Evolutionary conservation across 768 basidiomycete species (phyloP).

Genomic region (Gloeostereum incarnatum): DNA sequence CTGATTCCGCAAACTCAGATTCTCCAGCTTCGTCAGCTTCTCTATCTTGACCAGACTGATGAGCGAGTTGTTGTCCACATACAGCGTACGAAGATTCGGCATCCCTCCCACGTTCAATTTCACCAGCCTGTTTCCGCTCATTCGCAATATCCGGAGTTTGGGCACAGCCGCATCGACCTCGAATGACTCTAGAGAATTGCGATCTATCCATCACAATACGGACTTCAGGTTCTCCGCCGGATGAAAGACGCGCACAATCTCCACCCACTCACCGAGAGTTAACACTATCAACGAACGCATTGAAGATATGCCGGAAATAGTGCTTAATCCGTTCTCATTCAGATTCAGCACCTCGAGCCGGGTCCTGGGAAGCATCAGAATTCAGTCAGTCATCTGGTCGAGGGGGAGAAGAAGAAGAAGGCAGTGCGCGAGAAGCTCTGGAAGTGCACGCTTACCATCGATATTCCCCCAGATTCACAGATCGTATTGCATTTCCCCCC

Average conservation of each 20-base stretch:
- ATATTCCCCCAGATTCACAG: constrained; percentile 48
- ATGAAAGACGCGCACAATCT: background rate
- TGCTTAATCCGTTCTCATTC: constrained; percentile 61
- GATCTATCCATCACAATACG: constrained; percentile 37
- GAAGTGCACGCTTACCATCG: constrained; percentile 49
- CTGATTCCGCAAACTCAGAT: constrained; percentile 88
- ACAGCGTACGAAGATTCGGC: constrained; percentile 77
- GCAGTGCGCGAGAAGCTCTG: constrained; percentile 6
- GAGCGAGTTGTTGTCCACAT: constrained; percentile 80
- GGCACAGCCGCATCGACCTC: constrained; percentile 46
- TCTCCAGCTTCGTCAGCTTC: constrained; percentile 68
- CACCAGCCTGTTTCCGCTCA: constrained; percentile 73
- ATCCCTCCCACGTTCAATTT: constrained; percentile 55
- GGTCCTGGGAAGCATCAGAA: constrained; percentile 19
- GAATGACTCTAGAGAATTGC: constrained; percentile 56
- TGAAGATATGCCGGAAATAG: constrained; percentile 49
- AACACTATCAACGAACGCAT: constrained; percentile 59
- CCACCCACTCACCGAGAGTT: constrained; percentile 68
- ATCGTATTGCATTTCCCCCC: constrained; percentile 60
- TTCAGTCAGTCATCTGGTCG: background rate
- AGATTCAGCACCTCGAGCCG: constrained; percentile 78
- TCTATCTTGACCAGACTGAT: constrained; percentile 40
- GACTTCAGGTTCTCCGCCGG: background rate
- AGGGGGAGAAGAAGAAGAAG: constrained; percentile 10
- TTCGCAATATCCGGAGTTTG: constrained; percentile 73